phyloP scores from a whole-genome alignment of 257 asterid genomes.

The Echites panduratus region DNA sequence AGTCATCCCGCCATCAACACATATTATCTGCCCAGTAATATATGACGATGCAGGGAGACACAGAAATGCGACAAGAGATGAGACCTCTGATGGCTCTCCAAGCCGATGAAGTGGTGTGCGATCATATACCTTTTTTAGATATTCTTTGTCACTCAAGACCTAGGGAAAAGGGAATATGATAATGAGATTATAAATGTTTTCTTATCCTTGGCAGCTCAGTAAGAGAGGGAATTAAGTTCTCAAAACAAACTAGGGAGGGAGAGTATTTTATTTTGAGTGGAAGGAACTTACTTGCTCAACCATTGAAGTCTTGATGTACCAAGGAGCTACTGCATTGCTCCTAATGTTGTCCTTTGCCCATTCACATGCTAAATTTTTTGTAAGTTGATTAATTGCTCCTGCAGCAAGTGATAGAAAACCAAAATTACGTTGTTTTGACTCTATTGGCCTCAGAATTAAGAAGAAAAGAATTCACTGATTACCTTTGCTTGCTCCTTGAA shows the following conservation, averaged over 20 bases:
- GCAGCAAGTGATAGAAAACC: constrained; percentile 14
- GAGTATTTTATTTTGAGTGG: background rate
- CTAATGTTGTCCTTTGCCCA: constrained; percentile 64
- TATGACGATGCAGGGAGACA: constrained; percentile 68
- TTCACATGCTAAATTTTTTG: constrained; percentile 60
- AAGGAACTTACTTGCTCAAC: constrained; percentile 47
- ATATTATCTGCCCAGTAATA: constrained; percentile 59
- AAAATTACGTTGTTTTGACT: background rate
- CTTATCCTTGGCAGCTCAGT: background rate
- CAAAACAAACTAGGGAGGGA: background rate
- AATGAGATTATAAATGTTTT: background rate
- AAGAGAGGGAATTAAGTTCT: background rate
- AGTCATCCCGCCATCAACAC: constrained; percentile 69
- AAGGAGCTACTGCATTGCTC: constrained; percentile 69
- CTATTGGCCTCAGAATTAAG: background rate
- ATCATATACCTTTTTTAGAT: constrained; percentile 46
- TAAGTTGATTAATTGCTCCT: constrained; percentile 77
- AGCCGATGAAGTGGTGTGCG: constrained; percentile 62
- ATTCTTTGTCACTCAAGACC: constrained; percentile 44
- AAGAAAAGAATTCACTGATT: background rate
- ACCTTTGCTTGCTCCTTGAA: constrained; percentile 71
- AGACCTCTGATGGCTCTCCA: constrained; percentile 64
- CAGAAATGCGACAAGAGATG: constrained; percentile 62
- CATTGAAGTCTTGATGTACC: constrained; percentile 64
- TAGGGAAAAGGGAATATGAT: constrained; percentile 10